A percentile compares a stretch with the other conserved stretches of the same genome.
Conservation (phyloP, 2,329 filamentous ascomycete genomes). For the Exophiala aquamarina region DNA sequence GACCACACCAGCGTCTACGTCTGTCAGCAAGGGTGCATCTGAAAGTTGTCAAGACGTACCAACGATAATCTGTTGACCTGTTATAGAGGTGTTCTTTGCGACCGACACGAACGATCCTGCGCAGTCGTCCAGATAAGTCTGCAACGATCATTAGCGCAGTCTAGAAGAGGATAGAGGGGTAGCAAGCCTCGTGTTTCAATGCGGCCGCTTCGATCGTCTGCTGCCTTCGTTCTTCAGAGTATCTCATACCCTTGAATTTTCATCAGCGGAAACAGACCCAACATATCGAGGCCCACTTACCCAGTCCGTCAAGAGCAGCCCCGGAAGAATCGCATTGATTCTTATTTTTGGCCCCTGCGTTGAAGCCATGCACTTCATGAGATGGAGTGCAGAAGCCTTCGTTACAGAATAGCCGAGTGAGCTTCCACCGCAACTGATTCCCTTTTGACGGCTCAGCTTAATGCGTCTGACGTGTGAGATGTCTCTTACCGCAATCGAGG, state of each 20-base stretch:
- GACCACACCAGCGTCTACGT: slow-evolving; percentile 22
- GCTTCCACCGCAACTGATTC: slow-evolving; percentile 62
- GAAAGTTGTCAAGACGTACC: neutral
- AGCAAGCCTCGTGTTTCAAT: slow-evolving; percentile 54
- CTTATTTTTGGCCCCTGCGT: slow-evolving; percentile 63
- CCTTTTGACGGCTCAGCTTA: too few relatives aligned
- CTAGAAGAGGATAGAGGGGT: too few relatives aligned
- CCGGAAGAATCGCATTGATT: slow-evolving; percentile 64
- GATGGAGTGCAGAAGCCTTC: slow-evolving; percentile 66
- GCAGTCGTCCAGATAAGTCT: slow-evolving; percentile 44
- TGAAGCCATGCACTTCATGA: slow-evolving; percentile 64
- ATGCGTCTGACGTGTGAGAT: too few relatives aligned
- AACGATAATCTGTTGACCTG: slow-evolving; percentile 37
- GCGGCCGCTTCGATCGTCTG: slow-evolving; percentile 53
- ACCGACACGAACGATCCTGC: slow-evolving; percentile 39
- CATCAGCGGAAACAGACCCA: too few relatives aligned
- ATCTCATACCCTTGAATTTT: slow-evolving; percentile 52
- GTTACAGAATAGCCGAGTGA: slow-evolving; percentile 69
- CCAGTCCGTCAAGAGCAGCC: slow-evolving; percentile 68
- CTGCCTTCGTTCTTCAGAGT: slow-evolving; percentile 58
- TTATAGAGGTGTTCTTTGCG: slow-evolving; percentile 47
- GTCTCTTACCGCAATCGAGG: slow-evolving; percentile 55
- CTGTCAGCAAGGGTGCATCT: slow-evolving; percentile 10
- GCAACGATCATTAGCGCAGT: slow-evolving; percentile 17
- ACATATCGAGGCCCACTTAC: too few relatives aligned